Base-by-base conservation (phyloP, 345 rosid genomes). In the Heritiera littoralis region DNA sequence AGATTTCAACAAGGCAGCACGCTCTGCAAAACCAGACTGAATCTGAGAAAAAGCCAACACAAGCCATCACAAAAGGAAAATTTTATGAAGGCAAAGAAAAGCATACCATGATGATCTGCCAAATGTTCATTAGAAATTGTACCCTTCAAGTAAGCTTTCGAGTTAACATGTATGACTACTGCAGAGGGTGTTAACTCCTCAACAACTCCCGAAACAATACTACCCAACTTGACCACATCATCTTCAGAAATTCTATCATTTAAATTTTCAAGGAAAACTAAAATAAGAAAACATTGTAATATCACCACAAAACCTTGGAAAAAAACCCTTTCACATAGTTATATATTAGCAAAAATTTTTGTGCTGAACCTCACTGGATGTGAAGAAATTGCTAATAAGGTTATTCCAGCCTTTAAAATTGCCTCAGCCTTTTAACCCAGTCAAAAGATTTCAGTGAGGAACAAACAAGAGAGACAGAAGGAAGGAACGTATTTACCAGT, bases 31-130 rank as follows among this genome's bases (percentile, higher is more conserved):
- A 81, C 49, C 80, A 86, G 65, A 82, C 46, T 72, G n/a, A 78
- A 79, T 68, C 14, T 86, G 74, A 84, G 77, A 71, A 73, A 75
- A 84, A 70, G 66, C 41, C 10, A 67, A 9, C 20, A 66, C n/a
- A 52, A 66, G 72, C 56, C 18, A 75, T 74, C 68, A 72, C 56
- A 45, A 74, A 75, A 48, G 28, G 77, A 66, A 63, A 77, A 48
- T 38, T 65, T 13, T 9, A 45, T 30, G 7, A 45, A 59, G 7
- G 35, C 18, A 71, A 81, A 81, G 78, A 76, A 81, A 71, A 20
- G 78, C 66, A 69, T 89, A 96, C 99, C 99, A 84, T 88, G 93
- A 84, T 89, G 97, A 85, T 96, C 99, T 67, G 98, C 92, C 87
- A 96, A 83, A 86, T 96, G 99, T 82, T 93, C 97, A 70, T 85